phyloP scores from a whole-genome alignment of 2,329 filamentous ascomycete genomes.

The Colletotrichum sp. region DNA sequence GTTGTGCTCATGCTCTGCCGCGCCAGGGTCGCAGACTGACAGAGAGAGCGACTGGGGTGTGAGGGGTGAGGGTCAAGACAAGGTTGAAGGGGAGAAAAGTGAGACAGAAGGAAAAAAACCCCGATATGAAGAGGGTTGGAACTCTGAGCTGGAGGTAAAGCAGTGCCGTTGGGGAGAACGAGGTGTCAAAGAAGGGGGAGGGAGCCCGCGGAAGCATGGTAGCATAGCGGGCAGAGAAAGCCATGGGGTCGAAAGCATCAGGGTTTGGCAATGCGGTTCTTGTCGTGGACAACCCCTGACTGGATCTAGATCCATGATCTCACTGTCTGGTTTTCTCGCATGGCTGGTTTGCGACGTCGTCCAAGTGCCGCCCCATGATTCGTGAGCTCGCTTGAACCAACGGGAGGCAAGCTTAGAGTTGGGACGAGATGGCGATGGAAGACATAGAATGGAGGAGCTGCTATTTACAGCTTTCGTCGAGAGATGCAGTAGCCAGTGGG shows the following conservation, averaged over 20 bases:
- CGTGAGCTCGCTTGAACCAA: neutral
- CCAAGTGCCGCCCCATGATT: conserved; percentile 9
- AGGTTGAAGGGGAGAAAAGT: neutral
- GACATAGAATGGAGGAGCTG: neutral
- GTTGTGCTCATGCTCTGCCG: neutral
- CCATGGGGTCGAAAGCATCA: neutral
- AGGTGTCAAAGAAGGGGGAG: neutral
- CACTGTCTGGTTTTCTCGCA: neutral
- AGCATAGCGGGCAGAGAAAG: neutral
- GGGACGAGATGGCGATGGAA: neutral
- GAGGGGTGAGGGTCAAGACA: neutral
- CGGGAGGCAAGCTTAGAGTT: neutral
- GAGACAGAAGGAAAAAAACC: neutral
- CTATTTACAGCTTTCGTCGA: neutral
- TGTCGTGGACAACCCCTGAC: neutral
- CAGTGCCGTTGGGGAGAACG: neutral
- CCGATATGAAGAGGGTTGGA: neutral
- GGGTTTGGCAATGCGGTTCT: neutral
- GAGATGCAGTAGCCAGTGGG: neutral
- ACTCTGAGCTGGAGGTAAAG: neutral
- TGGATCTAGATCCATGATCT: conserved; percentile 10
- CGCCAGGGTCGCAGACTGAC: conserved; percentile 13
- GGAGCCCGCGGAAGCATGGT: neutral
- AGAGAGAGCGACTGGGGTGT: neutral
- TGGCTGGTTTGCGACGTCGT: conserved; percentile 6